Conservation (phyloP, 2,329 filamentous ascomycete genomes). For the Aspergillus sp. region DNA sequence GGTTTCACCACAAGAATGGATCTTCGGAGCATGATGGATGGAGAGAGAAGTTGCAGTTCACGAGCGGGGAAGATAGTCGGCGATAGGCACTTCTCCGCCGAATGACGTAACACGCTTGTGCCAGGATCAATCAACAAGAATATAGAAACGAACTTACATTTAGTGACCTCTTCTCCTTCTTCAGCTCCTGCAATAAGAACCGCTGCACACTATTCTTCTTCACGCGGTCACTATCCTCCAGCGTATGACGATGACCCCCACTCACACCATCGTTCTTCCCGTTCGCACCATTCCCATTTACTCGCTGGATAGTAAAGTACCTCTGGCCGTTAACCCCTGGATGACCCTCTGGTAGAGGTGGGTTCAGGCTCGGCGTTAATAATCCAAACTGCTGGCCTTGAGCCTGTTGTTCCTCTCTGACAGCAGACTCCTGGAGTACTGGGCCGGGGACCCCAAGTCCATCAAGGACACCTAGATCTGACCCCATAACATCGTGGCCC, state of each 20-base stretch:
- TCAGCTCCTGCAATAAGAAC: conserved; percentile 64
- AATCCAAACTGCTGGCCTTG: conserved; percentile 44
- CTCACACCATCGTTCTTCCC: conserved; percentile 69
- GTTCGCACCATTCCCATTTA: conserved; percentile 75
- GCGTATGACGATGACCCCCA: conserved; percentile 72
- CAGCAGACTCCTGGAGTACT: not conserved
- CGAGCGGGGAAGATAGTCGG: not conserved
- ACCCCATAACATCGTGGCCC: conserved; percentile 39
- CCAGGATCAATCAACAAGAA: not conserved
- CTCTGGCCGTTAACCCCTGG: conserved; percentile 54
- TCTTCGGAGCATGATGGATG: not conserved
- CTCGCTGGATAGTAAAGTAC: conserved; percentile 74
- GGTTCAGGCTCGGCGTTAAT: conserved; percentile 44
- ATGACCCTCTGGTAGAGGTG: conserved; percentile 46
- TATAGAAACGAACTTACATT: conserved; percentile 48
- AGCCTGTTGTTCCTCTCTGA: not conserved
- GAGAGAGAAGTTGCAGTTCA: not conserved
- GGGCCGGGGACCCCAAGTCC: conserved; percentile 21
- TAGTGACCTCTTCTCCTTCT: conserved; percentile 61
- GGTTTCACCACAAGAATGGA: not conserved
- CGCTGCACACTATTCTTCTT: conserved; percentile 79
- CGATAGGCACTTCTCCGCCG: not conserved
- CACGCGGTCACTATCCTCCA: conserved; percentile 74
- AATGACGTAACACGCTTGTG: conserved; percentile 17
- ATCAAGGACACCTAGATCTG: conserved; percentile 27